These are phyloP conservation scores for Camelina hispida DNA, from an alignment of 345 rosid species.

Conservation along the genomic window DNA sequence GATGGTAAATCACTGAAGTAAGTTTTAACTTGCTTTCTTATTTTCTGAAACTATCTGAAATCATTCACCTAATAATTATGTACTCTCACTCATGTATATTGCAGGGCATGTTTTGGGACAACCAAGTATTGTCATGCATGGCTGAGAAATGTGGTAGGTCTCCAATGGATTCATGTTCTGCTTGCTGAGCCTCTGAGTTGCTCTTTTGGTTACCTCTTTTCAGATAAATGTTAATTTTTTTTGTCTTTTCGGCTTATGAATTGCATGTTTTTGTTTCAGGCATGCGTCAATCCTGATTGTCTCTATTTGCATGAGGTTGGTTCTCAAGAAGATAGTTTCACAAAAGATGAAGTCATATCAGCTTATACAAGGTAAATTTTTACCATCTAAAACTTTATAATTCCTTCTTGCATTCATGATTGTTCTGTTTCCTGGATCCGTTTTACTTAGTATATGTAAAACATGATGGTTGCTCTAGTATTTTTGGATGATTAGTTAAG, in stretches of 20 bases:
- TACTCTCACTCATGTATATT: not conserved
- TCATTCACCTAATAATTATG: not conserved
- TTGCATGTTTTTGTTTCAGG: conserved; percentile 50
- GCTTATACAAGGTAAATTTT: conserved; percentile 58
- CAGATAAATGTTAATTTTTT: conserved; percentile 3
- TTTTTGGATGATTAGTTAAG: conserved; percentile 45
- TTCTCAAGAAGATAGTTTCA: conserved; percentile 75
- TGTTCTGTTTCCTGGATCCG: conserved; percentile 13
- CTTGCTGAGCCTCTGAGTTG: not conserved
- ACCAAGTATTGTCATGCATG: conserved; percentile 87
- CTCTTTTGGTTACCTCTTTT: conserved; percentile 13
- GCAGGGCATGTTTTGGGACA: conserved; percentile 86
- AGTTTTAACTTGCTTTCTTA: conserved; percentile 29
- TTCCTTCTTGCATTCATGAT: not conserved
- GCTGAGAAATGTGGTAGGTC: conserved; percentile 70
- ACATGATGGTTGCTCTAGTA: conserved; percentile 30
- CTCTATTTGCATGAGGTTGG: conserved; percentile 79
- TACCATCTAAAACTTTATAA: not conserved
- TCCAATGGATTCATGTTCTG: conserved; percentile 2
- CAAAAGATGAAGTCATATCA: conserved; percentile 73
- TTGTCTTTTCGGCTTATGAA: conserved; percentile 16
- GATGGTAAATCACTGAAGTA: conserved; percentile 75
- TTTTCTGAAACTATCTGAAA: conserved; percentile 3
- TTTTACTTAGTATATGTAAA: conserved; percentile 20
- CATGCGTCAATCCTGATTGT: conserved; percentile 76